Base-by-base conservation (phyloP, 2,329 filamentous ascomycete species). In the Cryphonectria radicalis region DNA sequence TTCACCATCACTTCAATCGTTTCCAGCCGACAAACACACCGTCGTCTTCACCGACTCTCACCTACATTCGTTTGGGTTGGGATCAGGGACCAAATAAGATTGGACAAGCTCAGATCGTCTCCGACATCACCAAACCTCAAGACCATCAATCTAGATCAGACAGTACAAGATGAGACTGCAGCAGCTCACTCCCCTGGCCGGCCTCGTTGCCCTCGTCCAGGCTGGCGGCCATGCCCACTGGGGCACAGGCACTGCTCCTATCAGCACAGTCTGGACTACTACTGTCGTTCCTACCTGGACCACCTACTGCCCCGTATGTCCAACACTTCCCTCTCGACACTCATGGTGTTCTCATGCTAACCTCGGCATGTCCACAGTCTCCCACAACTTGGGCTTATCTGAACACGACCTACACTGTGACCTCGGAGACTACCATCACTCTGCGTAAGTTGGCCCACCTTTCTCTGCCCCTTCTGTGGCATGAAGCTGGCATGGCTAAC, bases 381-480 rank as follows among this genome's bases (percentile, higher is more conserved):
- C 78, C 82, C 19, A 82, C 80, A 67, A 80, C 84, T 43, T 79
- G 82, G 70, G 76, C 81, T 43, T 79, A 80, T 76, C 79, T 80
- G 70, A 81, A 81, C 72, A 78, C 80, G 68, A 85, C 84, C 66
- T 84, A 83, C 76, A 85, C 82, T 40, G 83, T 80, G 72, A 83
- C 81, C 28, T 73, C 77, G 73, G 77, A 80, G 40, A 83, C 81
- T 46, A 83, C 81, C 59, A 67, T 86, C 70, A 85, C 84, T 74
- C 78, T 86, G 74, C 83, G 83, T 84, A 77, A 76, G 82, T 76
- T 50, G 28, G 37, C 40, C 63, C 22, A 40, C 40, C 40, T 37
- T 6, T 63, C 6, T 43, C 5, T 19, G n/a, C 25, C 17, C 37
- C 1, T 6, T 14, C 22, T 71, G 6, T 22, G 19, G 32, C 43